Base-by-base conservation (phyloP, 768 basidiomycete genomes). In the Termitomyces sp. region DNA sequence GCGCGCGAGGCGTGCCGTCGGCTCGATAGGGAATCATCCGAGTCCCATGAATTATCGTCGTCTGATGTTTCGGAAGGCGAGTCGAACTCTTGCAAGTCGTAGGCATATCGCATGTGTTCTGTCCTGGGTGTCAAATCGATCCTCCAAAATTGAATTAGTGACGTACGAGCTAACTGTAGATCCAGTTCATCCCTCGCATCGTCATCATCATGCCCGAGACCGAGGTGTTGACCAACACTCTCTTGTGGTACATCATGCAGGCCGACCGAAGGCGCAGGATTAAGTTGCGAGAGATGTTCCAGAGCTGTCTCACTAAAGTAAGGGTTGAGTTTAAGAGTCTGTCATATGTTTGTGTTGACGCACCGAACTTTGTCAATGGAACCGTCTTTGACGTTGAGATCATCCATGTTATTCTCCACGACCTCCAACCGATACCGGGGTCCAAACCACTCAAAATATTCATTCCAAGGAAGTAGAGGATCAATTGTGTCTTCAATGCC, bases 371-470 rank as follows among this genome's bases (percentile, higher is more conserved):
- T 79, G 55, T 96, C 87, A 28, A 98, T 72, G 26, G 91, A 91
- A 9, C 83, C 82, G 61, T 95, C 89, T 62, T 82, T 83, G 58
- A 88, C 72, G 67, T 98, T 99, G 65, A 91, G 74, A 66, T 98
- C 93, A 60, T 97, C 94, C 90, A 96, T 92, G 67, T 98, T 98
- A 65, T 89, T 98, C 62, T 83, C 80, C 26, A 85, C 80, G 1
- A 99, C 95, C 67, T 98, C 95, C 33, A 99, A 77, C 58, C 94
- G 79, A 72, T 95, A 99, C 61, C 94, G 77, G 20, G 96, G 96
- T 0, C 95, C 97, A 70, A 95, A 98, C 87, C 94, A 99, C 70
- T 98, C 96, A 68, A 98, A 91, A 69, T 94, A 96, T 64, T 88
- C 84, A 70, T 88, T 91, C 84, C 86, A 93, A 4, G 90, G 91